Evolutionary conservation across 768 basidiomycete genomes (phyloP), one percentile per base, ranked within the genome.

Genomic region (Tephrocybe sp.): DNA sequence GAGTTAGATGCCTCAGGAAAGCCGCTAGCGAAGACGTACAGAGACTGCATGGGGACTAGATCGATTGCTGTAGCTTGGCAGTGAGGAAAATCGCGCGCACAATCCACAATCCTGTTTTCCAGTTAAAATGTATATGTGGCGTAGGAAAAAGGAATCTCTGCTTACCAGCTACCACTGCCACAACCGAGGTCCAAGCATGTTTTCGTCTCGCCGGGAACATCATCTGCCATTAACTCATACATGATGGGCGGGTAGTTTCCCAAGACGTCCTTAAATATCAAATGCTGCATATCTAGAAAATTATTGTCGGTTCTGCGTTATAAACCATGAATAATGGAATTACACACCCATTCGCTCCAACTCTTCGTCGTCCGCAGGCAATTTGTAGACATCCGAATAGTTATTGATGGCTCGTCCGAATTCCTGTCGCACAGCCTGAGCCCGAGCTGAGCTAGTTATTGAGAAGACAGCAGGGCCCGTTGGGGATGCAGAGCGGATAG

Each of bases 321-420:
- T 46, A 11, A 33, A 11, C 45, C 19, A 35, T 20, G 33, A 49
- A 16, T 38, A 23, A 16, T 26, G 26, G 26, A 26, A 26, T 26
- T 4, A 67, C 79, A 40, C 55, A 88, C 88, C 77, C 33, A 89
- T 76, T 51, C 88, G 78, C 30, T 81, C 75, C 20, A 87, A 67
- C 56, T 91, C 89, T 58, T 89, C 86, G 7, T 85, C 84, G 55
- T 91, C 89, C 22, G 87, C 89, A 11, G 89, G 87, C 22, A 92
- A 71, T 38, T 78, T 77, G 61, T 92, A 92, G 1, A 91, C 76
- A 39, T 90, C 86, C 1, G 89, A 90, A 56, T 86, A 85, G 55
- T 82, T 89, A 68, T 90, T 90, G 39, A 91, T 64, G 30, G 73
- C 77, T 36, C 89, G 74, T 0, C 88, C 89, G 51, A 80, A 84